Conservation (phyloP, 129 eudicot genomes). For the Ambrosia trifida region DNA sequence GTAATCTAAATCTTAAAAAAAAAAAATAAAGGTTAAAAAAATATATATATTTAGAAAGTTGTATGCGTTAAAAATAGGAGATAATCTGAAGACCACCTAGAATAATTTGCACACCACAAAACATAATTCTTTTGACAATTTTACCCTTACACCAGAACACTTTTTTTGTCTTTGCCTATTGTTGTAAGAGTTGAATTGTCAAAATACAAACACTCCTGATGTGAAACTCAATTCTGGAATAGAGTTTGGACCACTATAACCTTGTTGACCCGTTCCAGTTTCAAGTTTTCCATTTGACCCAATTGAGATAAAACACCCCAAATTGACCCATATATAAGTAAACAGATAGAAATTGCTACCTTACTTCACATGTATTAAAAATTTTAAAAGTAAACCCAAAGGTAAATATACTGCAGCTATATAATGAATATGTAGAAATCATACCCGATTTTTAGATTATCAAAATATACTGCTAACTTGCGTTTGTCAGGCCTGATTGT, state of each 20-base stretch:
- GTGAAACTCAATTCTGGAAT: neutral
- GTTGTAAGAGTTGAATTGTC: neutral
- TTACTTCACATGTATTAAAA: neutral
- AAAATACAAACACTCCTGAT: neutral
- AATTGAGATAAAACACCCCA: neutral
- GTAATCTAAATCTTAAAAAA: neutral
- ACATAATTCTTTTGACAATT: neutral
- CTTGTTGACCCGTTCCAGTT: neutral
- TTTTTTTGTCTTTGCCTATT: neutral
- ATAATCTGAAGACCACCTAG: neutral
- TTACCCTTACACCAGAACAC: neutral
- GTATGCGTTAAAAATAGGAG: neutral
- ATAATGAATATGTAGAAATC: conserved; percentile 16
- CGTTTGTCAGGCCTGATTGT: conserved; percentile 95
- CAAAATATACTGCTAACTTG: conserved; percentile 72
- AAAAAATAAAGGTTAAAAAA: too few relatives aligned
- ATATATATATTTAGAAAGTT: neutral
- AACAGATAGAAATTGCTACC: neutral
- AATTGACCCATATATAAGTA: neutral
- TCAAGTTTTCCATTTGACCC: neutral
- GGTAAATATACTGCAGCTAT: neutral
- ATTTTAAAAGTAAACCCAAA: neutral
- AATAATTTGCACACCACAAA: neutral
- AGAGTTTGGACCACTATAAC: neutral
- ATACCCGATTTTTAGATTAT: conserved; percentile 93